Percentiles rank a stretch among this genome's conserved stretches.
phyloP scores from a whole-genome alignment of 106 monocot species.

The Phalaenopsis equestris region DNA sequence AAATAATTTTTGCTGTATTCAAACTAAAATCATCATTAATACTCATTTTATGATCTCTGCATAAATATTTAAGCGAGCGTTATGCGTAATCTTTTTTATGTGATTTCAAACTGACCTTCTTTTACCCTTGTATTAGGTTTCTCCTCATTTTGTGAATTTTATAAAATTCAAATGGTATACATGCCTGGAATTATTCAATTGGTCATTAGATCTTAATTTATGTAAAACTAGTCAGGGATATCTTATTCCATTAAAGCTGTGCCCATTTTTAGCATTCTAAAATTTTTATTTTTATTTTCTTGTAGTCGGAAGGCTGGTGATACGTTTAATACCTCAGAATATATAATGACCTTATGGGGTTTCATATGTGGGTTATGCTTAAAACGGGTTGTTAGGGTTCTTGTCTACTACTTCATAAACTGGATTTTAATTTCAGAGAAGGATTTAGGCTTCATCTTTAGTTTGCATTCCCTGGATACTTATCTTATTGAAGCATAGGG shows the following conservation, averaged over 20 bases:
- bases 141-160: not conserved
- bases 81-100: not conserved
- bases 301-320: not conserved
- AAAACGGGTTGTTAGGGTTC: not conserved
- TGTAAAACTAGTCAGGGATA: not conserved
- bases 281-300: not conserved
- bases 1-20: not conserved
- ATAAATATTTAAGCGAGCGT: not conserved
- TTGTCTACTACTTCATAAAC: not conserved
- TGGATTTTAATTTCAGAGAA: not conserved
- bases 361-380: not conserved
- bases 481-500: not conserved
- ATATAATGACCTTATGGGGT: not conserved
- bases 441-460: not conserved
- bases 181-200: not conserved
- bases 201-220: not conserved
- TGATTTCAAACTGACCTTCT: not conserved
- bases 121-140: not conserved
- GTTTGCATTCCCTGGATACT: not conserved
- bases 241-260: not conserved
- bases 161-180: not conserved
- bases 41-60: not conserved
- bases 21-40: not conserved
- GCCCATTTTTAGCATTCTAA: not conserved
- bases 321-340: not conserved